Conservation (phyloP, 306 rosid genomes). For the Trifolium fragiferum region DNA sequence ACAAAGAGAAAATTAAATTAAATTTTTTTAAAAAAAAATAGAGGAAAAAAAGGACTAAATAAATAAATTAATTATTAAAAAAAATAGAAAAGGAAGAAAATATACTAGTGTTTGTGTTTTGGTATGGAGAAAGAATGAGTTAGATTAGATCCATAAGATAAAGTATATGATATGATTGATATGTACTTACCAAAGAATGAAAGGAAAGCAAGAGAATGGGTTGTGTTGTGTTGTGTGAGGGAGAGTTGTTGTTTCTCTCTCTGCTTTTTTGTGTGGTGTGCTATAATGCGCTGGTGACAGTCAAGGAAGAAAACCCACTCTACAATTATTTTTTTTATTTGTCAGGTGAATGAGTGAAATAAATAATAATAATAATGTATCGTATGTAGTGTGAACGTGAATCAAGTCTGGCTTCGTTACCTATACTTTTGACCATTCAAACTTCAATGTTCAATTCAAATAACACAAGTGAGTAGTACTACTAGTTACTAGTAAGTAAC, state of each 20-base stretch:
- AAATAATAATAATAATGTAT: neutral
- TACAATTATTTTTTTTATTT: neutral
- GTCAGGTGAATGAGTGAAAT: neutral
- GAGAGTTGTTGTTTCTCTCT: conserved; percentile 38
- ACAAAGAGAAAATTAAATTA: conserved; percentile 16
- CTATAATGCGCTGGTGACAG: conserved; percentile 83
- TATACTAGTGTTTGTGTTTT: conserved; percentile 33
- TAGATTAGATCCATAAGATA: conserved; percentile 53
- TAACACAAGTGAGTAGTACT: neutral
- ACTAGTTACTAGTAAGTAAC: neutral
- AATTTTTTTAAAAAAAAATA: too few relatives aligned
- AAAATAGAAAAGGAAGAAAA: conserved; percentile 9
- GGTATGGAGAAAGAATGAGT: conserved; percentile 36
- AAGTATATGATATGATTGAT: too few relatives aligned
- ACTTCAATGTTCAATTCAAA: conserved; percentile 38
- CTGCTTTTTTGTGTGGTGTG: conserved; percentile 63
- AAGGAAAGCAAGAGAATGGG: neutral
- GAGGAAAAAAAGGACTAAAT: neutral
- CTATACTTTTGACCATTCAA: conserved; percentile 65
- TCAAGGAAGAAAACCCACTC: conserved; percentile 62
- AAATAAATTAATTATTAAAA: neutral
- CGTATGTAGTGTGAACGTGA: conserved; percentile 13
- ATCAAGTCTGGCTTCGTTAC: conserved; percentile 32
- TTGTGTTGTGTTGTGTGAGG: conserved; percentile 46
- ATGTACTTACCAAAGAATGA: neutral